Conservation (phyloP, 257 asterid genomes). For the Gardenia jasminoides region DNA sequence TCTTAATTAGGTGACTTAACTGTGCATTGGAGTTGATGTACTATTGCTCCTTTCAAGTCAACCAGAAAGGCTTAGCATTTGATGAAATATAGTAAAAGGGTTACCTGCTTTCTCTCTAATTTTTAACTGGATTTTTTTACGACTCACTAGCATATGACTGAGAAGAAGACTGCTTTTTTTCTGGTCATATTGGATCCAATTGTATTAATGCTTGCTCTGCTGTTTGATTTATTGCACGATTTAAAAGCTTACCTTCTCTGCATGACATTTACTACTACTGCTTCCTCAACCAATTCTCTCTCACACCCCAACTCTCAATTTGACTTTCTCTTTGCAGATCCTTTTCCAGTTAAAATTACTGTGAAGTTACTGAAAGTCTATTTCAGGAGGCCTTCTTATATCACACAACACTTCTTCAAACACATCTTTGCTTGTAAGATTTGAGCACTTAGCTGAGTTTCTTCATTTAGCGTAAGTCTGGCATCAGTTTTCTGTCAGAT, state of each 20-base stretch:
- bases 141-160: not conserved
- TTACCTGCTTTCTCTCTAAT: constrained; percentile 14
- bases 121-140: not conserved
- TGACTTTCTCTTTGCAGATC: constrained; percentile 58
- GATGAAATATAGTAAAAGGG: constrained; percentile 35
- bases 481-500: constrained; percentile 19
- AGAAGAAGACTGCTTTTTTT: not conserved
- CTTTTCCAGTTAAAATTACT: constrained; percentile 37
- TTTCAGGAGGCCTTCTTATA: constrained; percentile 28
- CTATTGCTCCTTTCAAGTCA: constrained; percentile 47
- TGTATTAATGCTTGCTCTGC: constrained; percentile 18
- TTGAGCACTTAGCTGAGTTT: constrained; percentile 15
- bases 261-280: constrained; percentile 45
- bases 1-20: constrained; percentile 40
- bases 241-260: constrained; percentile 41
- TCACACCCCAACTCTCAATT: constrained; percentile 30
- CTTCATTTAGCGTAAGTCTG: constrained; percentile 12
- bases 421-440: constrained; percentile 13
- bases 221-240: constrained; percentile 37
- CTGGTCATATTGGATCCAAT: constrained; percentile 14
- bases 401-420: constrained; percentile 19
- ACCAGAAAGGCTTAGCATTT: constrained; percentile 42
- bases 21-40: constrained; percentile 57
- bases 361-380: constrained; percentile 23
- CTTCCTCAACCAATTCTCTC: constrained; percentile 17